Evolutionary conservation across 345 rosid genomes (phyloP), one percentile per base, ranked within the genome.

Genomic region (Alliaria petiolata): DNA sequence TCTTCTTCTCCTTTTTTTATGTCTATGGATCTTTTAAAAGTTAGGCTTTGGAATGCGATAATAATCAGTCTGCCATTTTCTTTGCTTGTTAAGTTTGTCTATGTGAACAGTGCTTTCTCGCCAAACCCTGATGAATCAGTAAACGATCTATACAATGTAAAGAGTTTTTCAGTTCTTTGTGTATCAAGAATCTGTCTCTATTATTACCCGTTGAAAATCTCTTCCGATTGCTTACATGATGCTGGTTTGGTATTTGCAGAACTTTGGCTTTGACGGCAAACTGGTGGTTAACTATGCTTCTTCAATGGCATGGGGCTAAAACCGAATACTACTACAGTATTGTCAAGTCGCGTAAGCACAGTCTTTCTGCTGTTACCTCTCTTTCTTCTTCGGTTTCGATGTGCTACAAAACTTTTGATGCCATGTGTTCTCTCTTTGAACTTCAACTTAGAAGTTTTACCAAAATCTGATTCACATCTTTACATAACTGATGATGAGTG

Each of bases 251-350:
- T 62, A 19, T 31, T 15, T 77, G 78, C 85, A 89, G 97, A 89
- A 86, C 82, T 95, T 95, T 74, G 97, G 97, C 5, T 84, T 88
- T 74, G 92, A 88, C 62, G 99, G 97, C 60, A 91, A 95, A 71
- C 78, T 95, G 69, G 85, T 95, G 62, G 93, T 95, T 26, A 89
- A 91, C 81, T 91, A 91, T 77, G 97, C 97, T 11, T 89, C 85
- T 74, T 84, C 96, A 45, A 89, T 91, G 89, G 95, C 95, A 49
- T 87, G 97, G 96, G 97, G 99, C 38, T 91, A 83, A 85, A 43
- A 57, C 45, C 4, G 11, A 56, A 28, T 2, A 34, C 25, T 3
- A 34, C 25, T 69, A 19, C 0, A 0, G 8, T 42, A 31, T 10
- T 45, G 22, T 35, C 63, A 53, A 45, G 59, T 36, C 3, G 12